phyloP scores from a whole-genome alignment of 2,329 filamentous ascomycete genomes.

The Monilinia laxa region DNA sequence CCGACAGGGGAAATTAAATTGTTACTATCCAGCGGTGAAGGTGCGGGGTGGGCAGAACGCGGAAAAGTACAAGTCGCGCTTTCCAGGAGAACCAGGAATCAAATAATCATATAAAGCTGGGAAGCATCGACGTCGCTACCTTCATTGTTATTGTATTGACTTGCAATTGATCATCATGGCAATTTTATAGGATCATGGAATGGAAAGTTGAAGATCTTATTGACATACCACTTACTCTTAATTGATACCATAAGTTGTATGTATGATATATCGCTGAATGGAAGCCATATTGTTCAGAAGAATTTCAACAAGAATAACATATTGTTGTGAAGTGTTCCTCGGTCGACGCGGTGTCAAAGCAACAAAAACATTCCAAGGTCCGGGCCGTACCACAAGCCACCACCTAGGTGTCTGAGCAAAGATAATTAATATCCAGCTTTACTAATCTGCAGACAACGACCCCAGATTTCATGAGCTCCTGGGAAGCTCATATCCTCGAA shows the following conservation, averaged over 20 bases:
- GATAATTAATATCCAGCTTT: neutral
- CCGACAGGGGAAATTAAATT: conserved; percentile 5
- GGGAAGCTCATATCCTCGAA: neutral
- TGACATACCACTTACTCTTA: too few species aligned
- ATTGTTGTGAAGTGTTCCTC: conserved; percentile 5
- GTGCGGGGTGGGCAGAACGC: conserved; percentile 24
- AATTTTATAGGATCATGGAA: neutral
- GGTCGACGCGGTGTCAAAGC: conserved; percentile 1
- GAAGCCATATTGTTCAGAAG: neutral
- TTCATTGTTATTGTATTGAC: neutral
- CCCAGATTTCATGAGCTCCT: conserved; percentile 2
- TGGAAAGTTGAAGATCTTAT: too few species aligned
- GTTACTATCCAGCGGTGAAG: conserved; percentile 19
- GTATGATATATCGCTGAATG: neutral
- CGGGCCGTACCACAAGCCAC: conserved; percentile 5
- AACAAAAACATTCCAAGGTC: neutral
- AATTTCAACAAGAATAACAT: neutral
- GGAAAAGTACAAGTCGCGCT: conserved; percentile 11
- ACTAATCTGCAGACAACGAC: conserved; percentile 6
- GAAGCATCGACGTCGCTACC: too few species aligned
- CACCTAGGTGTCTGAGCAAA: neutral
- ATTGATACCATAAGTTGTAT: neutral
- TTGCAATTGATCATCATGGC: conserved; percentile 1
- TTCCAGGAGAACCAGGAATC: conserved; percentile 5
- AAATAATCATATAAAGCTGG: too few species aligned